Percentiles rank a stretch among this genome's conserved stretches.
phyloP scores from a whole-genome alignment of 2,329 filamentous ascomycete genomes.

The Sarocladium oryzae region DNA sequence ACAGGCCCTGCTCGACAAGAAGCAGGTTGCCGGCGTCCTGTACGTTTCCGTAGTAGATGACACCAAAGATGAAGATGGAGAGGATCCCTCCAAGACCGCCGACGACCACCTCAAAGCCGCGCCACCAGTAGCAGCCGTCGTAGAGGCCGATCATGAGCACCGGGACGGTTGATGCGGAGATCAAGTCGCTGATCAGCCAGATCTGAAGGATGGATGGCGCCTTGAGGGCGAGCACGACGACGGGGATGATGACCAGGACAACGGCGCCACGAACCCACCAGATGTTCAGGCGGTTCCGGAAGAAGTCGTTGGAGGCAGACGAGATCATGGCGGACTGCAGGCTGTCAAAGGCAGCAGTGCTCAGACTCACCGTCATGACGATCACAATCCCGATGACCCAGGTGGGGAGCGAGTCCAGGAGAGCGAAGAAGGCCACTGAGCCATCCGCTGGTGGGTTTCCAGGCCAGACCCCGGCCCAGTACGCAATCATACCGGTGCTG shows the following conservation, averaged over 20 bases:
- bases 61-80: slow-evolving; percentile 74
- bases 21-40: slow-evolving; percentile 59
- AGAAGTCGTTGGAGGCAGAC: slow-evolving; percentile 77
- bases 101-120: slow-evolving; percentile 72
- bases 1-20: slow-evolving; percentile 66
- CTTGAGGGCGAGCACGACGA: slow-evolving; percentile 67
- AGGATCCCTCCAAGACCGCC: slow-evolving; percentile 73
- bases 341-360: slow-evolving; percentile 72
- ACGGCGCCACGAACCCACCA: slow-evolving; percentile 66
- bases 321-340: slow-evolving; percentile 80
- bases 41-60: slow-evolving; percentile 68
- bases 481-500: slow-evolving; percentile 65
- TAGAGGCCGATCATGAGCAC: slow-evolving; percentile 67
- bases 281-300: slow-evolving; percentile 72
- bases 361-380: slow-evolving; percentile 72
- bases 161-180: slow-evolving; percentile 70
- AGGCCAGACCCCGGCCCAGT: slow-evolving; percentile 68
- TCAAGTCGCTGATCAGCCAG: slow-evolving; percentile 74
- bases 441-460: slow-evolving; percentile 51
- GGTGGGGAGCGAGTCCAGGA: slow-evolving; percentile 63
- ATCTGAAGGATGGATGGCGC: slow-evolving; percentile 72
- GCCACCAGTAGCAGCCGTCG: slow-evolving; percentile 68
- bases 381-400: slow-evolving; percentile 82
- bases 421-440: slow-evolving; percentile 67
- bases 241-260: slow-evolving; percentile 66